A percentile compares a stretch with the other conserved stretches of the same genome.
phyloP scores from a whole-genome alignment of 495 filamentous ascomycete genomes.

The Penicillium tannophilum region DNA sequence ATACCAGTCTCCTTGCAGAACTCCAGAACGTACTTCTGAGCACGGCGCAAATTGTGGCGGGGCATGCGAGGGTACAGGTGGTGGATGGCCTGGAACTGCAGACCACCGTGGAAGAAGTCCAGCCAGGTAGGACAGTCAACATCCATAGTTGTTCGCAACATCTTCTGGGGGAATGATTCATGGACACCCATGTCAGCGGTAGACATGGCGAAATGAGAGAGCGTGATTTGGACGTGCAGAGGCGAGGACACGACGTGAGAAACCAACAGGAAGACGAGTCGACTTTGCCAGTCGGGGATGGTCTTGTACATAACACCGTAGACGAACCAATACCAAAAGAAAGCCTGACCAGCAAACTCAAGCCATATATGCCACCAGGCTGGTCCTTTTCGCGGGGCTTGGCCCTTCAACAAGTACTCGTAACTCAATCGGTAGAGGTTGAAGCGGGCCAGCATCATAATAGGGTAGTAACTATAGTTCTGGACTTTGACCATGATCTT shows the following conservation, averaged over 20 bases:
- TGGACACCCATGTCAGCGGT: conserved; percentile 83
- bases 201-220: conserved; percentile 96
- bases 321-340: conserved; percentile 96
- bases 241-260: conserved; percentile 87
- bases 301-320: conserved; percentile 79
- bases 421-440: conserved; percentile 88
- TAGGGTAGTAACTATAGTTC: conserved; percentile 82
- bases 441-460: conserved; percentile 84
- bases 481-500: conserved; percentile 74
- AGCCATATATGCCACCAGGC: conserved; percentile 91
- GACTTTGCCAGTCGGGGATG: conserved; percentile 69
- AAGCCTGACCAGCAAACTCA: conserved; percentile 76
- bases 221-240: conserved; percentile 92
- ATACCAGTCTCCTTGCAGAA: conserved; percentile 92
- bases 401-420: conserved; percentile 74
- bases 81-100: conserved; percentile 97
- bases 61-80: conserved; percentile 95
- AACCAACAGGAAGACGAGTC: conserved; percentile 77
- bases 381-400: conserved; percentile 77
- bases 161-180: conserved; percentile 94
- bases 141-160: conserved; percentile 98
- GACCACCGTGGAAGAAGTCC: conserved; percentile 93
- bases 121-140: conserved; percentile 95
- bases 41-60: conserved; percentile 83
- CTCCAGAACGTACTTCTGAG: conserved; percentile 80